Evolutionary conservation across 768 basidiomycete species (phyloP).

Genomic region (Podaxis pistillaris): DNA sequence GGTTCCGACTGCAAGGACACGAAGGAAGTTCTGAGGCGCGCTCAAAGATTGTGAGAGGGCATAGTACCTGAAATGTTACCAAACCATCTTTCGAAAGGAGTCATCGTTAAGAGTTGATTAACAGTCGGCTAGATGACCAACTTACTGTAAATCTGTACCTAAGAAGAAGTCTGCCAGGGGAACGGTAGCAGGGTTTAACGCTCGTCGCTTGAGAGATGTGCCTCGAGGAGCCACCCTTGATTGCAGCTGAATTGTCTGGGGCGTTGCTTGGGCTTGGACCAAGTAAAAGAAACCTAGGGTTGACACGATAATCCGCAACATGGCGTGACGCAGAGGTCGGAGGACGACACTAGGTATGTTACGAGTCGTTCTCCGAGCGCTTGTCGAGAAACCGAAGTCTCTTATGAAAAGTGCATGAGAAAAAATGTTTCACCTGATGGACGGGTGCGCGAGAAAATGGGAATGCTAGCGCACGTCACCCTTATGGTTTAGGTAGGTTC

Average conservation of each 20-base stretch:
- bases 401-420: conserved; percentile 7
- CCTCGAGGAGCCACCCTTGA: conserved; percentile 24
- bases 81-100: conserved; percentile 40
- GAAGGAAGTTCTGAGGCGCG: not conserved
- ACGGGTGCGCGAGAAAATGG: not conserved
- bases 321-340: not conserved
- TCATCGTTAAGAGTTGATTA: not conserved
- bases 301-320: conserved; percentile 2
- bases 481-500: not conserved
- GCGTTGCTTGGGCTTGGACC: conserved; percentile 16
- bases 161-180: conserved; percentile 52
- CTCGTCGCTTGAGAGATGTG: conserved; percentile 29
- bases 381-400: not conserved
- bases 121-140: not conserved
- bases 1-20: conserved; percentile 41
- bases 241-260: conserved; percentile 31
- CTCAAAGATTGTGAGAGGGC: not conserved
- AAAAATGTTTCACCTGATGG: not conserved
- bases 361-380: not conserved
- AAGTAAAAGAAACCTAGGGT: conserved; percentile 5
- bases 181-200: conserved; percentile 36
- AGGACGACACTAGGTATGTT: not conserved
- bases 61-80: conserved; percentile 45
- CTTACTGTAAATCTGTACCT: conserved; percentile 59
- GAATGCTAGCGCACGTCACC: not conserved